phyloP scores from a whole-genome alignment of 129 eudicot genomes.

The Flaveria trinervia region DNA sequence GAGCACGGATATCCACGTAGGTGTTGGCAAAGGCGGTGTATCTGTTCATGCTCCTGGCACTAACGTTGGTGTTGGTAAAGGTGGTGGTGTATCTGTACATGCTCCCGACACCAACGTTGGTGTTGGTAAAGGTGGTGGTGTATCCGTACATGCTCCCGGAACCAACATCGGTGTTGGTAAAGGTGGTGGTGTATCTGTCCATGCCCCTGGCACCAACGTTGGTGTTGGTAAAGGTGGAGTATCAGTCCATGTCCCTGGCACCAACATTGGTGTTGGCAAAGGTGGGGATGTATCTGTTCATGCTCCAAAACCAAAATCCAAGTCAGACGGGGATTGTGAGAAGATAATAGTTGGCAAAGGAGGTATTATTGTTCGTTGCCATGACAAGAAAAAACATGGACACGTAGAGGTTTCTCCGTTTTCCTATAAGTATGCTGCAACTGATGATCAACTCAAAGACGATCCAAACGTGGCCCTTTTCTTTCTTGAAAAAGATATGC shows the following conservation, averaged over 20 bases:
- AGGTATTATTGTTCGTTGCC: constrained; percentile 44
- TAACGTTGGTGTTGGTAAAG: constrained; percentile 18
- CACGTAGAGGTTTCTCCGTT: constrained; percentile 45
- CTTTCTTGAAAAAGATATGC: constrained; percentile 43
- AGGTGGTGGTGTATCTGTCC: constrained; percentile 37
- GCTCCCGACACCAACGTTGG: constrained; percentile 38
- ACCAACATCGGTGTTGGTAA: constrained; percentile 34
- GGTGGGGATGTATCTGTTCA: constrained; percentile 36
- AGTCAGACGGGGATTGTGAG: constrained; percentile 26
- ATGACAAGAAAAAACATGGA: constrained; percentile 37
- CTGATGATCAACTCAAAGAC: constrained; percentile 55
- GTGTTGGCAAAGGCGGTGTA: constrained; percentile 40
- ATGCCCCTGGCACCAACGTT: constrained; percentile 37
- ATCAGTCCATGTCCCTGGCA: constrained; percentile 35
- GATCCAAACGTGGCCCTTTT: constrained; percentile 62
- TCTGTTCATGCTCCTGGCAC: constrained; percentile 38
- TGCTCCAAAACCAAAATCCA: constrained; percentile 13
- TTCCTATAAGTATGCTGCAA: constrained; percentile 52
- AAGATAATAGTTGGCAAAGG: constrained; percentile 46
- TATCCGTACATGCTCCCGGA: constrained; percentile 30
- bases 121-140: constrained; percentile 44
- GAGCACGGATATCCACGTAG: constrained; percentile 39
- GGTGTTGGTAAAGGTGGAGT: constrained; percentile 35
- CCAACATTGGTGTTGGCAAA: constrained; percentile 29
- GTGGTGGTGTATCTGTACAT: constrained; percentile 32